Evolutionary conservation across 2,329 filamentous ascomycete genomes (phyloP).

Genomic region (Orbilia ellipsospora): DNA sequence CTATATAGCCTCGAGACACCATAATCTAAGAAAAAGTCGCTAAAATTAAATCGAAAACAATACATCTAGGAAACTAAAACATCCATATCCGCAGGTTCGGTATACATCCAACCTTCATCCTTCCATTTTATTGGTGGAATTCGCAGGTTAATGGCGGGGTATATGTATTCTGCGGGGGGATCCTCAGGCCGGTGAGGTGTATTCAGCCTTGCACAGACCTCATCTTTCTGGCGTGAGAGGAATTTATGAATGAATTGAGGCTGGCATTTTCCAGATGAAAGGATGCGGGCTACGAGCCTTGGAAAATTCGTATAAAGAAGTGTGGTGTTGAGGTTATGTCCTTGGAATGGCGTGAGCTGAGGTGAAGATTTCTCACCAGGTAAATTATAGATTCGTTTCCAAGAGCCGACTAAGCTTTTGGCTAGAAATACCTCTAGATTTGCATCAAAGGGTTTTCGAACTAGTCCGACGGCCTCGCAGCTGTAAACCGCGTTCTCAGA

Average conservation of each 20-base stretch:
- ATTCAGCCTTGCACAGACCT: background rate
- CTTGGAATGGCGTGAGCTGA: background rate
- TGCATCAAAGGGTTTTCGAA: too few relatives aligned
- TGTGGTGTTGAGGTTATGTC: background rate
- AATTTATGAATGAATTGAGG: background rate
- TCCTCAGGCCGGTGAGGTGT: too few relatives aligned
- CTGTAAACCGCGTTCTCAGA: too few relatives aligned
- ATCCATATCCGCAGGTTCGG: conserved; percentile 11
- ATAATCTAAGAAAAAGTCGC: too few relatives aligned
- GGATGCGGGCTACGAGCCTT: conserved; percentile 2
- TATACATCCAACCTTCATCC: conserved; percentile 26
- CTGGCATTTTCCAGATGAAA: conserved; percentile 4
- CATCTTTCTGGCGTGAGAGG: background rate
- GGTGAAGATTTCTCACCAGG: background rate
- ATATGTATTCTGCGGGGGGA: background rate
- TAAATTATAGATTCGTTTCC: conserved; percentile 2
- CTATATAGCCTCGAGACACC: too few relatives aligned
- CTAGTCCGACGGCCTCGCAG: too few relatives aligned
- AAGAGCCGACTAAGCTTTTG: background rate
- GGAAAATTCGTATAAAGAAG: conserved; percentile 6
- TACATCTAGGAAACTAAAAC: conserved; percentile 15
- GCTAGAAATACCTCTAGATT: too few relatives aligned
- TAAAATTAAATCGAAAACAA: too few relatives aligned
- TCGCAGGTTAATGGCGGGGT: conserved; percentile 17
- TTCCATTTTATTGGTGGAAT: conserved; percentile 8